Evolutionary conservation across 495 filamentous ascomycete genomes (phyloP), one percentile per base, ranked within the genome.

Genomic region (Chaetomium fimeti): DNA sequence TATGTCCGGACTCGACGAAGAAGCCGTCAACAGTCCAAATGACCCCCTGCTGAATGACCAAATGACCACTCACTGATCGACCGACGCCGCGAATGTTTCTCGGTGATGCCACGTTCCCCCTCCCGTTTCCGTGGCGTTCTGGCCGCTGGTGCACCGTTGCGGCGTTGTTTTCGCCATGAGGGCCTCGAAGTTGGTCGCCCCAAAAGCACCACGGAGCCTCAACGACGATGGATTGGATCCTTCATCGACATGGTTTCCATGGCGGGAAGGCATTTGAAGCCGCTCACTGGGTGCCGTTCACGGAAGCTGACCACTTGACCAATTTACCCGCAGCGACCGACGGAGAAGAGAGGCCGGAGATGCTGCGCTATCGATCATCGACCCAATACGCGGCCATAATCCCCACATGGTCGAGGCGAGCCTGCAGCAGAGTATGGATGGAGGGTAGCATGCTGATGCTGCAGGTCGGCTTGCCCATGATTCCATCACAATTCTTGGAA

Each of bases 311-410:
- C 47, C 47, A 61, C 45, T 27, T 61, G 59, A 61, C 59, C 49
- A n/a, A 24, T 62, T 45, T 45, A 40, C 51, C 60, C 38, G 51
- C 60, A 62, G 11, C 11, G 40, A 22, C 15, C 4, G 57, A 36
- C 57, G 42, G 42, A 60, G 42, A 47, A 5, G 22, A 22, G 57
- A 48, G 57, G 57, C 40, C 57, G 42, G 27, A 25, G 32, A 57
- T 60, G 18, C 57, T 12, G 42, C 27, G n/a, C 57, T 55, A 56
- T 61, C 52, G 42, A 57, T 15, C 24, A 45, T 48, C 53, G 64
- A 47, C 57, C 64, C 28, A 49, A 57, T 57, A 36, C 20, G 64
- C 58, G 52, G 58, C 64, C 64, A 61, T 16, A 25, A 57, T 60
- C 57, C 49, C 52, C 52, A 55, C 64, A 47, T 56, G 51, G 45